These are phyloP conservation scores for Coprinellus micaceus DNA, from an alignment of 768 basidiomycete species.

Conservation along the genomic window DNA sequence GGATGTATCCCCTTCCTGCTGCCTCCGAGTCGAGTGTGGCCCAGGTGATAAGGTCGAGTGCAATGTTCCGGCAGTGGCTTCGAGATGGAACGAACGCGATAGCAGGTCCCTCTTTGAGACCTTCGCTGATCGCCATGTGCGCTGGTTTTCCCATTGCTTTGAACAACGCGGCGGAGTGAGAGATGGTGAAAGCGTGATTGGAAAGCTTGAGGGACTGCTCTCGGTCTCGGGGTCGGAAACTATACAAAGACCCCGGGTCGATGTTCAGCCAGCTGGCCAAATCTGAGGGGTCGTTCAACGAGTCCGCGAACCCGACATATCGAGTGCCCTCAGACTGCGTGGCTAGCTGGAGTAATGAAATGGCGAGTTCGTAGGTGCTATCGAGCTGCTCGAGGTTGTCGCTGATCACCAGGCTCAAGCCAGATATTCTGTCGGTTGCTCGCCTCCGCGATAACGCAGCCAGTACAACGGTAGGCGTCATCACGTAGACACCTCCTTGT, in stretches of 20 bases:
- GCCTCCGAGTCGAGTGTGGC: conserved; percentile 74
- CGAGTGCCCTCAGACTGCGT: conserved; percentile 63
- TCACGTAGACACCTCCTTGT: conserved; percentile 49
- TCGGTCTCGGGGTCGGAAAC: conserved; percentile 79
- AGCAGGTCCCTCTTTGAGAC: conserved; percentile 43
- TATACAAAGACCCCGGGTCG: conserved; percentile 56
- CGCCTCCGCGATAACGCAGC: conserved; percentile 33
- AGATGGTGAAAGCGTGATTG: conserved; percentile 77
- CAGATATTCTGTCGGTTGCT: conserved; percentile 25
- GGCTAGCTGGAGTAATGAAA: conserved; percentile 68
- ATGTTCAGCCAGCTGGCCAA: conserved; percentile 83
- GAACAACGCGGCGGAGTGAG: conserved; percentile 82
- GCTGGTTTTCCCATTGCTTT: conserved; percentile 92
- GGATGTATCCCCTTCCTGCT: conserved; percentile 65
- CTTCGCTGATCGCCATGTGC: conserved; percentile 64
- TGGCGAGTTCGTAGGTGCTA: conserved; percentile 72
- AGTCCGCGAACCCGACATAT: conserved; percentile 71
- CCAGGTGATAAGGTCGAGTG: conserved; percentile 83
- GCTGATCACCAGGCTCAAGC: conserved; percentile 67
- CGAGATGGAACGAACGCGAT: conserved; percentile 90
- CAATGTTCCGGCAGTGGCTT: conserved; percentile 66
- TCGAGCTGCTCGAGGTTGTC: conserved; percentile 86
- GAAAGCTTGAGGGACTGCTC: conserved; percentile 71
- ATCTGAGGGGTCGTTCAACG: conserved; percentile 77
- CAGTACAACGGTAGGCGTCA: conserved; percentile 53